Percentiles rank a stretch among this genome's conserved stretches.
These are phyloP conservation scores for Globisporangium ultimum DNA, from an alignment of 352 stramenopile species.

Conservation along the genomic window DNA sequence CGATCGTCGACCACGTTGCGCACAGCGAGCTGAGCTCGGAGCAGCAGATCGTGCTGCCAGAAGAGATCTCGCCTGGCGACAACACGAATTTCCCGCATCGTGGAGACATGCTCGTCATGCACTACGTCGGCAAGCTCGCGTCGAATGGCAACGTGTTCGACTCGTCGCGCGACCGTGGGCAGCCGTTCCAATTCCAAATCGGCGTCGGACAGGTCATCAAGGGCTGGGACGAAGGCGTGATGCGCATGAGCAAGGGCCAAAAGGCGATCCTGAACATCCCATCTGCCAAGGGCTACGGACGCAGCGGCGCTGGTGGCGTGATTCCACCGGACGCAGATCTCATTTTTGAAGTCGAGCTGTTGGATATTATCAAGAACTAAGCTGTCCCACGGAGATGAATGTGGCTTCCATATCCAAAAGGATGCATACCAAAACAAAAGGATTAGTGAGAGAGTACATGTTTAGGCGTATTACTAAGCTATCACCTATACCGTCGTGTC, in stretches of 20 bases:
- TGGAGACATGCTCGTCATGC: conserved; percentile 80
- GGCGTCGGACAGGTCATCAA: conserved; percentile 90
- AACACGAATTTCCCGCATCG: conserved; percentile 55
- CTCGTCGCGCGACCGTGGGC: conserved; percentile 64
- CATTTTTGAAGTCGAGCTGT: conserved; percentile 92
- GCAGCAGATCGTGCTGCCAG: conserved; percentile 68
- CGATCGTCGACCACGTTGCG: conserved; percentile 60
- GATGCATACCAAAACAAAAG: not conserved
- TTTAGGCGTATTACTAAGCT: not conserved
- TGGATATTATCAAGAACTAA: conserved; percentile 58
- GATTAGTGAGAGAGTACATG: not conserved
- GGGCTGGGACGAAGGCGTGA: conserved; percentile 94
- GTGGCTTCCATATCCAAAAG: not conserved
- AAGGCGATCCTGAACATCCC: conserved; percentile 91
- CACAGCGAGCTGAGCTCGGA: conserved; percentile 36
- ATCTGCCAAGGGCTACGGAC: conserved; percentile 91
- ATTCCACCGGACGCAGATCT: conserved; percentile 93
- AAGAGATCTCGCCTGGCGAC: conserved; percentile 65
- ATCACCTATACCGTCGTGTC: conserved; percentile 10
- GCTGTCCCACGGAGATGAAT: not conserved
- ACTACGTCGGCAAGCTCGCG: conserved; percentile 79
- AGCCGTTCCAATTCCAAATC: conserved; percentile 82
- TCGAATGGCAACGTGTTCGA: conserved; percentile 69
- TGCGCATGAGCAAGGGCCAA: conserved; percentile 95
- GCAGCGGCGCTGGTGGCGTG: conserved; percentile 67